These are phyloP conservation scores for Ophiobolus disseminans DNA, from an alignment of 2,329 filamentous ascomycete species.

Conservation along the genomic window DNA sequence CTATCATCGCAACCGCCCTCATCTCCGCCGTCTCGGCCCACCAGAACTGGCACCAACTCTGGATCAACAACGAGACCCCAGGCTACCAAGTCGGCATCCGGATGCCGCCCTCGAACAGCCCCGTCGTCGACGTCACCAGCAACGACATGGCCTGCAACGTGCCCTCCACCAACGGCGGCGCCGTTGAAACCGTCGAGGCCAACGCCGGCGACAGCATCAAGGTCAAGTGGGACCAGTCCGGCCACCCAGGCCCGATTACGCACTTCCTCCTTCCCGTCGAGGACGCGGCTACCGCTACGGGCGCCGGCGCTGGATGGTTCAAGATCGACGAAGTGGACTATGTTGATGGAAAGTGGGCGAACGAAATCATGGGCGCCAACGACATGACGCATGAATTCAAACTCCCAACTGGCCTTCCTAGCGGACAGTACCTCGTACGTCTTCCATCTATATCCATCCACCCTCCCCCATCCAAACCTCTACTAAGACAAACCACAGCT, in stretches of 20 bases:
- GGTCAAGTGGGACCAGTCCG: conserved; percentile 42
- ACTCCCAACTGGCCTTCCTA: conserved; percentile 50
- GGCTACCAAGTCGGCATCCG: conserved; percentile 44
- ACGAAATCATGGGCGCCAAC: conserved; percentile 45
- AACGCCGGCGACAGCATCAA: conserved; percentile 42
- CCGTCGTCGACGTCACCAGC: conserved; percentile 41
- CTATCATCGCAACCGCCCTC: conserved; percentile 33
- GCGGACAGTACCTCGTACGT: conserved; percentile 46
- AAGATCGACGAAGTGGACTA: conserved; percentile 46
- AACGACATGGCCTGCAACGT: conserved; percentile 47
- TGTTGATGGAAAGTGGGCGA: conserved; percentile 41
- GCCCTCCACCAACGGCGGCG: conserved; percentile 19
- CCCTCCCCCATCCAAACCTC: background rate
- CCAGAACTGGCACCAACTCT: conserved; percentile 42
- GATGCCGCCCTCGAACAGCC: conserved; percentile 44
- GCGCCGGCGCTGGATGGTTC: conserved; percentile 45
- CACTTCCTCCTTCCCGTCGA: conserved; percentile 58
- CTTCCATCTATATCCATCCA: too few species aligned
- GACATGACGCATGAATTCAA: conserved; percentile 49
- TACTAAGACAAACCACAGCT: background rate
- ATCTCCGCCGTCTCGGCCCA: conserved; percentile 40
- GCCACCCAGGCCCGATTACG: conserved; percentile 45
- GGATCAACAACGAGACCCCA: conserved; percentile 39
- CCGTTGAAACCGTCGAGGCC: conserved; percentile 37
- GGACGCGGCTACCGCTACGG: conserved; percentile 54